These are phyloP conservation scores for Perkinsus marinus DNA, from an alignment of 169 alveolate species.

Conservation along the genomic window DNA sequence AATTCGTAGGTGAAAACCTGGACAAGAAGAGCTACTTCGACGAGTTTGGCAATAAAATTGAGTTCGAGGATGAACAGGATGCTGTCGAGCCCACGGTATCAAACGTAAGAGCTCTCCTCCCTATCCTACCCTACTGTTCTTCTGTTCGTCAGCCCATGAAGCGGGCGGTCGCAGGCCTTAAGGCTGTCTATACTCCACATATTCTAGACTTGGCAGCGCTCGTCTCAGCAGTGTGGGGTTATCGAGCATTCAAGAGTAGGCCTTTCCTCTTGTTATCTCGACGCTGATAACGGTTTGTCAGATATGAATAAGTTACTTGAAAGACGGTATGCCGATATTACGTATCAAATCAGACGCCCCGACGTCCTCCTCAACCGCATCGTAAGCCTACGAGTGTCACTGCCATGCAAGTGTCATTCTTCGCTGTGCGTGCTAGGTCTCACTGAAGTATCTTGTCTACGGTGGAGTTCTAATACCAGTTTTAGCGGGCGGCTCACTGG, in stretches of 20 bases:
- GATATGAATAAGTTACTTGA: conserved; percentile 10
- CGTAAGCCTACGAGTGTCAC: neutral
- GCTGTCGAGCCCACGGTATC: neutral
- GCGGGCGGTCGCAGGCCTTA: conserved; percentile 18
- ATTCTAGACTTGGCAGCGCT: conserved; percentile 4
- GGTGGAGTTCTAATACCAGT: neutral
- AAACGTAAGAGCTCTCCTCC: neutral
- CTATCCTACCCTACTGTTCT: neutral
- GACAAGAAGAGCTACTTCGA: neutral
- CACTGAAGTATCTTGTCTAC: neutral
- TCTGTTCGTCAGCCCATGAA: conserved; percentile 29
- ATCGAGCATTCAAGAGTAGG: conserved; percentile 11
- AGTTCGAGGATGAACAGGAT: neutral
- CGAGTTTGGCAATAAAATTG: neutral
- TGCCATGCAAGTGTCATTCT: too few species aligned
- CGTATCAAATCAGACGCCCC: conserved; percentile 35
- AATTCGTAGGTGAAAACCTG: neutral
- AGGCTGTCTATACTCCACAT: neutral
- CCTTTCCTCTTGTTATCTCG: neutral
- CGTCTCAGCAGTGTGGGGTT: conserved; percentile 21
- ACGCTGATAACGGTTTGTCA: neutral
- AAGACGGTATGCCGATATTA: conserved; percentile 25
- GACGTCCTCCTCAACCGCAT: conserved; percentile 21
- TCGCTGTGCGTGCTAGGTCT: neutral
- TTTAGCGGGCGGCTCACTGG: neutral